These are phyloP conservation scores for Coemansia sp. DNA, from an alignment of 192 early-diverging fungal genomes.

Conservation along the genomic window DNA sequence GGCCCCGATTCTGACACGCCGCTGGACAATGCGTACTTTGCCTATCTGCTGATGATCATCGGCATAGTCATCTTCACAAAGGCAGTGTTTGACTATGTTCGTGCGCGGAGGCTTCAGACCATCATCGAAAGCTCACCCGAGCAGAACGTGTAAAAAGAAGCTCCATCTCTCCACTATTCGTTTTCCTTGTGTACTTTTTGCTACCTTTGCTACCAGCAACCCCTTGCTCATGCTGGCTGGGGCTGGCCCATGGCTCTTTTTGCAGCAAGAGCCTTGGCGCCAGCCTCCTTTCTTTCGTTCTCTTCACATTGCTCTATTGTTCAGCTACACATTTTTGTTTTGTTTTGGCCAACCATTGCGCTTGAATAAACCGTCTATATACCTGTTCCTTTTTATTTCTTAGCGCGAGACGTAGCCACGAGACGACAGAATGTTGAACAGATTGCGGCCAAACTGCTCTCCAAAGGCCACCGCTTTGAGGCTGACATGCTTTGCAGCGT, in stretches of 20 bases:
- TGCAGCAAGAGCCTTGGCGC: not conserved
- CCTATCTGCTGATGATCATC: constrained; percentile 73
- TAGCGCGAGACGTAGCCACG: constrained; percentile 29
- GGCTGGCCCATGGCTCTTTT: not conserved
- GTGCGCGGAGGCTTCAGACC: constrained; percentile 68
- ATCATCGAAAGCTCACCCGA: constrained; percentile 64
- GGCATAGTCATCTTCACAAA: constrained; percentile 75
- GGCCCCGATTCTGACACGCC: constrained; percentile 37
- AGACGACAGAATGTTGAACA: constrained; percentile 48
- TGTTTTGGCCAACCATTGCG: not conserved
- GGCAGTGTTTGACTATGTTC: constrained; percentile 69
- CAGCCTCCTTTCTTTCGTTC: not conserved
- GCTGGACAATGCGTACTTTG: constrained; percentile 64
- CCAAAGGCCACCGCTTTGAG: constrained; percentile 12
- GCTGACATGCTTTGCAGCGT: constrained; percentile 56
- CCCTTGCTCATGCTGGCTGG: too few relatives aligned
- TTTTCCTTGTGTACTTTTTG: not conserved
- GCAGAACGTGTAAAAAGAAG: constrained; percentile 39
- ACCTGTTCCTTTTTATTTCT: not conserved
- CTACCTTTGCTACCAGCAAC: not conserved
- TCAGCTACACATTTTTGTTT: constrained; percentile 1
- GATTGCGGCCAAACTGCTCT: constrained; percentile 46
- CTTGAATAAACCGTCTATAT: not conserved
- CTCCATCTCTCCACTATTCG: not conserved
- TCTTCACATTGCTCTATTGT: not conserved